Base-by-base conservation (phyloP, 139 green algal genomes). In the Micractinium conductrix region DNA sequence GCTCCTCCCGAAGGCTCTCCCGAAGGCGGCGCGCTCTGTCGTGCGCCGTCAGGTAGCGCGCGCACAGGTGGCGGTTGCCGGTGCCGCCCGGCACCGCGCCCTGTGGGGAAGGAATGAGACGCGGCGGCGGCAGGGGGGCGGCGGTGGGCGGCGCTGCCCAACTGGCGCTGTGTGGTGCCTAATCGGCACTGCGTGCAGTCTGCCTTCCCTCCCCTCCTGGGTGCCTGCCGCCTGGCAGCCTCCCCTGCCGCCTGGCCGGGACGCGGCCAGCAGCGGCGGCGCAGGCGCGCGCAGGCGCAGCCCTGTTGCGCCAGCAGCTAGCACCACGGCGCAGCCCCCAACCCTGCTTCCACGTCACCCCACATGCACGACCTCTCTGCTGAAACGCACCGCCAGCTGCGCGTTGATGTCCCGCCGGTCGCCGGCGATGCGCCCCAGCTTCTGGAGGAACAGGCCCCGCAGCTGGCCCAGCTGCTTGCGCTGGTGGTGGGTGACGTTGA, bases 1-100 rank as follows among this genome's bases (percentile, higher is more conserved):
- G 88, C 88, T 91, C 88, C 78, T 91, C 82, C 1, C 79, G 68
- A 78, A 91, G 60, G 82, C 83, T 90, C 82, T 69, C 44, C 24
- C 83, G 83, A 79, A 91, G 79, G 37, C 79, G 78, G 37, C 86
- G 85, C 40, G 85, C 80, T 40, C 45, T 65, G 45, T 91, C 85
- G 79, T 88, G 80, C 4, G 83, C 76, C 30, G 84, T 30, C 44
- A 84, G 76, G 42, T 89, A 78, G 22, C 74, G 45, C 43, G 22
- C 19, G 16, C 60, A 60, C 79, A 80, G 50, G n/a, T 33, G n/a
- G 43, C 78, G 79, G 37, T 44, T 70, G 72, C 72, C 44, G 22
- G 75, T 87, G 74, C 75, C 75, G 40, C 58, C 68, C 17, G 50
- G 67, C 43, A 81, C 30, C 1, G 42, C 42, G 35, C 53, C 40